Percentiles rank a stretch among this genome's conserved stretches.
phyloP scores from a whole-genome alignment of 2,329 filamentous ascomycete species.

The Neofusicoccum ribis region DNA sequence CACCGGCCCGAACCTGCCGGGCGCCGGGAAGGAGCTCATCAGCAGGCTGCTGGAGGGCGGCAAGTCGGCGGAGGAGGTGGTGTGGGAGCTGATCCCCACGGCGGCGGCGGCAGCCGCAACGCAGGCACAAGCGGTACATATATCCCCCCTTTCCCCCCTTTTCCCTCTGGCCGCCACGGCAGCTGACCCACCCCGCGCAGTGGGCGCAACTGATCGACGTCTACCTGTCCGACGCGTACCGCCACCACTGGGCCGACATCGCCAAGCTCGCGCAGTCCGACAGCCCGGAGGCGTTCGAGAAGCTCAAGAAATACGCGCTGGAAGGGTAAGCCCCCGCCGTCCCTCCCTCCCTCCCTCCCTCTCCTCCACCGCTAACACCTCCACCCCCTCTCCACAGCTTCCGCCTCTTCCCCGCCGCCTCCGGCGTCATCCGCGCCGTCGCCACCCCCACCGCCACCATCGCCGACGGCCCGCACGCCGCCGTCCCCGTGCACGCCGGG shows the following conservation, averaged over 20 bases:
- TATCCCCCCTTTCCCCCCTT: neutral
- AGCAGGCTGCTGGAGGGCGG: slow-evolving; percentile 20
- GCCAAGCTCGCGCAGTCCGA: slow-evolving; percentile 14
- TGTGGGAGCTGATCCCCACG: slow-evolving; percentile 16
- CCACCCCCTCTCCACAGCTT: neutral
- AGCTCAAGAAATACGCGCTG: slow-evolving; percentile 20
- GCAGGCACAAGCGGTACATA: slow-evolving; percentile 17
- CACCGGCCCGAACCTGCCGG: neutral
- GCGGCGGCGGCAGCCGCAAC: slow-evolving; percentile 15
- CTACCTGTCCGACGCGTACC: slow-evolving; percentile 21
- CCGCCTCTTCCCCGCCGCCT: slow-evolving; percentile 18
- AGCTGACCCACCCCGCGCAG: neutral
- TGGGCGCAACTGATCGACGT: slow-evolving; percentile 22
- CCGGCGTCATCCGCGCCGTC: slow-evolving; percentile 15
- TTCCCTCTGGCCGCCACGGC: no score
- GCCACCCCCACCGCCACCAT: neutral
- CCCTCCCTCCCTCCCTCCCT: neutral
- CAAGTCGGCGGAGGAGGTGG: slow-evolving; percentile 21
- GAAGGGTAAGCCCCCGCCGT: slow-evolving; percentile 6
- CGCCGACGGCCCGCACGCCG: no score
- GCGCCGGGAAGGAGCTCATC: slow-evolving; percentile 12
- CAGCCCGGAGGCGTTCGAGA: slow-evolving; percentile 8
- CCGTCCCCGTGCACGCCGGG: slow-evolving; percentile 13
- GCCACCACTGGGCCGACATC: slow-evolving; percentile 21
- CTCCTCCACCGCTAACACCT: neutral